Percentiles rank a stretch among this genome's conserved stretches.
Evolutionary conservation across 2,329 filamentous ascomycete genomes (phyloP).

Genomic region (Ophiocordyceps robertsii): DNA sequence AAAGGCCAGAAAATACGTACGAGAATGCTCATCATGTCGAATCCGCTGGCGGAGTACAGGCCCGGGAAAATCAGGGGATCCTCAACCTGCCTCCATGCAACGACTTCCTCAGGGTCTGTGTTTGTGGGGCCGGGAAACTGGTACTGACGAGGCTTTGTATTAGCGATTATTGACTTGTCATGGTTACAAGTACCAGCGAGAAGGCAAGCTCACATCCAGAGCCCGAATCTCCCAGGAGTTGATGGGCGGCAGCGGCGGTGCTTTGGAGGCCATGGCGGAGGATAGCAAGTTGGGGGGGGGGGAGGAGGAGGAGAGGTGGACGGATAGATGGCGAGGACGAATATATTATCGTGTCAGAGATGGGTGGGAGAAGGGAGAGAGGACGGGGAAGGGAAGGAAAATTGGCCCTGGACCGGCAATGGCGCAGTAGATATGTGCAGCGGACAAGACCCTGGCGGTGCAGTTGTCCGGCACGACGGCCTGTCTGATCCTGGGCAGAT

Average conservation of each 20-base stretch:
- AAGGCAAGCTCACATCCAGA: slow-evolving; percentile 15
- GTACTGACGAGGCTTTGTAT: not conserved
- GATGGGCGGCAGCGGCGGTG: slow-evolving; percentile 9
- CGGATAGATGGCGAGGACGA: not conserved
- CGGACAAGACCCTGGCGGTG: not conserved
- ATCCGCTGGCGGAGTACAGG: slow-evolving; percentile 39
- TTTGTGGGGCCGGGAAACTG: not conserved
- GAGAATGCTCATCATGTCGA: slow-evolving; percentile 42
- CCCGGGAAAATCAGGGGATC: slow-evolving; percentile 42
- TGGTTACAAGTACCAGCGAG: not conserved
- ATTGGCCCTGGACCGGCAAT: not conserved
- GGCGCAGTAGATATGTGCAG: not conserved
- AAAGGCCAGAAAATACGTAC: slow-evolving; percentile 21
- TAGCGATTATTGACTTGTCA: not conserved
- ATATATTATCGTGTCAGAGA: not conserved
- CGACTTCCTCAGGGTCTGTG: not conserved
- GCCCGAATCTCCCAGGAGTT: slow-evolving; percentile 22
- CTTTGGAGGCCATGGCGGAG: slow-evolving; percentile 4
- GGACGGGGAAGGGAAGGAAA: not conserved
- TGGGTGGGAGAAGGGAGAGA: not conserved
- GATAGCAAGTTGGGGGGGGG: not conserved
- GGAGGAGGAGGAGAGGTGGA: not conserved
- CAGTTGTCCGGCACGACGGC: not conserved
- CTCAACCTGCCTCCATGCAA: slow-evolving; percentile 12
- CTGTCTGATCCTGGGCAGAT: not conserved